Evolutionary conservation across 2,329 filamentous ascomycete genomes (phyloP).

Genomic region (Fusarium sp.): DNA sequence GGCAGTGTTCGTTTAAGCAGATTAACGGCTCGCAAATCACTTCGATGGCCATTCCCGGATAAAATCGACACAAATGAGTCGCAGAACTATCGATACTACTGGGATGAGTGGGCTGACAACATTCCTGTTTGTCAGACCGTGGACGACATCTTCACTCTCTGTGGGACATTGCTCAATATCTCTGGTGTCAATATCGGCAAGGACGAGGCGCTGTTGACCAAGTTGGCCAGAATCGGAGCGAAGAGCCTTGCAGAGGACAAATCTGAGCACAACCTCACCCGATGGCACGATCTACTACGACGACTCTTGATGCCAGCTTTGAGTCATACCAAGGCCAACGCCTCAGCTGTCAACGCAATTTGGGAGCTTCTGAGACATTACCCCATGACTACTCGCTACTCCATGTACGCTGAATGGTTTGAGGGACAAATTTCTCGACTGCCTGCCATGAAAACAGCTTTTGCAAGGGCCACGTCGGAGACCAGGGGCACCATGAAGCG

Average conservation of each 20-base stretch:
- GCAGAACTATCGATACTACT: slow-evolving; percentile 91
- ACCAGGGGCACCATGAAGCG: slow-evolving; percentile 90
- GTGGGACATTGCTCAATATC: slow-evolving; percentile 84
- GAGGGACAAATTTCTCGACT: slow-evolving; percentile 80
- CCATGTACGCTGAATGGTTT: slow-evolving; percentile 95
- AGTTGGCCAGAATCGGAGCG: slow-evolving; percentile 86
- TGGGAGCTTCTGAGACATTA: slow-evolving; percentile 86
- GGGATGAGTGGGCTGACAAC: slow-evolving; percentile 96
- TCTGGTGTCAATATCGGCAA: slow-evolving; percentile 91
- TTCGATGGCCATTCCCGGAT: slow-evolving; percentile 89
- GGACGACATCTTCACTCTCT: slow-evolving; percentile 90
- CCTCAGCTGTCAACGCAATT: slow-evolving; percentile 85
- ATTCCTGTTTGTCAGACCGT: slow-evolving; percentile 90
- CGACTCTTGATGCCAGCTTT: slow-evolving; percentile 88
- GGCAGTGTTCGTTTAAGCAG: slow-evolving; percentile 74
- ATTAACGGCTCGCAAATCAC: slow-evolving; percentile 71
- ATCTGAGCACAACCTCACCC: slow-evolving; percentile 76
- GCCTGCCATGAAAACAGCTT: slow-evolving; percentile 82
- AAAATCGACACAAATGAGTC: slow-evolving; percentile 80
- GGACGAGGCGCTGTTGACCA: slow-evolving; percentile 81
- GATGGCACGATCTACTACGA: slow-evolving; percentile 88
- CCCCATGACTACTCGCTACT: slow-evolving; percentile 81
- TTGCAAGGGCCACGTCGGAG: slow-evolving; percentile 80
- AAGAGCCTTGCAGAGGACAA: slow-evolving; percentile 78
- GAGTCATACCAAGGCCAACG: slow-evolving; percentile 87